Evolutionary conservation across 2,329 filamentous ascomycete genomes (phyloP), one percentile per base, ranked within the genome.

Genomic region (Pestalotiopsis sp.): DNA sequence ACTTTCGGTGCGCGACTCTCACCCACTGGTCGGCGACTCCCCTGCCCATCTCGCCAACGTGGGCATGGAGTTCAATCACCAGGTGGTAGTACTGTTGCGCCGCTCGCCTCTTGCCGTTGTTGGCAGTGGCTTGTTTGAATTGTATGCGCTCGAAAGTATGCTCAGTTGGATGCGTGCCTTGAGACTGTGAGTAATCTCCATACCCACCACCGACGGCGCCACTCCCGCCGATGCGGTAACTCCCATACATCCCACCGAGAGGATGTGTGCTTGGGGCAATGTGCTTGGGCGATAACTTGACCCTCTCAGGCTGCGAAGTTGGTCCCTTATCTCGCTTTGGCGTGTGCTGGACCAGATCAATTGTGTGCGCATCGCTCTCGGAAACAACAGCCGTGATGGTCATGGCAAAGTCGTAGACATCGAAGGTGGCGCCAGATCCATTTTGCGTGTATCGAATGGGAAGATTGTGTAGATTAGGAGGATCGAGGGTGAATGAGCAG

Each of bases 1-100:
- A 95, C 75, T 92, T 90, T 62, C 88, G 87, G 68, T 89, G 88
- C 3, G 92, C 93, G 65, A 96, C 84, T 76, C 92, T 91, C 74
- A 94, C 82, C 82, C 87, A 94, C 40, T 87, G 85, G 1, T 88
- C 85, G 20, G 73, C 77, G 69, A 68, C 80, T 73, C 80, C 83
- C 40, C 79, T 76, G 2, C 89, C 86, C 7, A 93, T 82, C 72
- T 95, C 91, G 11, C 89, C 85, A 7, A 93, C 82, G 72, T 95
- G 90, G 7, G 88, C 93, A 80, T 90, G 93, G 1, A 97, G 88
- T 77, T 97, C 94, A 4, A 97, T 91, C 60, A 97, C 89, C n/a
- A 98, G 85, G 75, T 96, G 93, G 76, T 97, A 97, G 79, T 94
- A 97, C 75, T 97, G 95, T 77, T 98, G 94, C 20, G 94, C 93